Base-by-base conservation (phyloP, 164 flowering plant species). In the Piper betle region DNA sequence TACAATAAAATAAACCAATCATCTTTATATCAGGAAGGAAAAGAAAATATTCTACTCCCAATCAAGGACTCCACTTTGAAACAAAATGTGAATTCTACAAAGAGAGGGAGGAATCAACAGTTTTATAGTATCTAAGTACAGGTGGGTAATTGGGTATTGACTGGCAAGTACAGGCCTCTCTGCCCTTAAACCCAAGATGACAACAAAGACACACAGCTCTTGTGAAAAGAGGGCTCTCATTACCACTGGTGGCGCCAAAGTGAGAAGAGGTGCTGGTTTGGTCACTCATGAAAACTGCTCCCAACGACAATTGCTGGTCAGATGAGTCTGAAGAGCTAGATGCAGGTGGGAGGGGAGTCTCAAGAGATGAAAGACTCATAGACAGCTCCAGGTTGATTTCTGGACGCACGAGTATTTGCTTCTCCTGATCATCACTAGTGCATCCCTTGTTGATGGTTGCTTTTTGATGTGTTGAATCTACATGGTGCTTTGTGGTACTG, bases 331-430 rank as follows among this genome's bases (percentile, higher is more conserved):
- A 42, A 3, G 63, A 41, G 16, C 54, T 53, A 3, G 57, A 4
- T 3, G 66, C 25, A 9, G 65, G 17, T 9, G 42, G 65, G n/a
- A 58, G 7, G 4, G 48, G 50, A 46, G 10, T 3, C 10, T 5
- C 13, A 50, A 57, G 65, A 53, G 59, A 46, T 11, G 75, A 64
- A 57, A 72, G 72, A 40, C 75, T 69, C 37, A 72, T 72, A 0
- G 72, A 68, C 11, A 72, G 70, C 53, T 72, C 72, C 20, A 72
- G 62, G 52, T 72, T 72, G 60, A 72, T 57, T 16, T 65, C 72
- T 33, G 57, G 62, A 37, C 38, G 53, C 5, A 58, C 33, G 19
- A 38, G 15, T 2, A 5, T 6, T 46, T 46, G 50, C 20, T 60
- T 60, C 52, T 62, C 69, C 33, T 25, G 33, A 25, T 25, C 33